Conservation (phyloP, 1,139 yeast species). For the Zygotorulaspora mrakii region DNA sequence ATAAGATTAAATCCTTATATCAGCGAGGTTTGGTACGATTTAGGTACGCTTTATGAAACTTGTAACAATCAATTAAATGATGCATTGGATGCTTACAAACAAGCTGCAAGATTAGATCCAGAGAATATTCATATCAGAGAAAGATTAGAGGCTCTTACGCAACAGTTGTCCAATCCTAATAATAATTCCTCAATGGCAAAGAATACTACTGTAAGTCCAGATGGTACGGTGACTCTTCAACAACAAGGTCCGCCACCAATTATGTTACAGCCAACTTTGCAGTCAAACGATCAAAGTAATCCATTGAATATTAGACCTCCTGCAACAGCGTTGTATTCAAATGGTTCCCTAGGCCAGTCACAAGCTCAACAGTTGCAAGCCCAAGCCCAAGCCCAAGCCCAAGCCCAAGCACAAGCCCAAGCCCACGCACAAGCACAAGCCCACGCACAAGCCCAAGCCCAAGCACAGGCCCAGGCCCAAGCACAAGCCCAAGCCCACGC, state of each 20-base stretch:
- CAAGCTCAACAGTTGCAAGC: constrained; percentile 8
- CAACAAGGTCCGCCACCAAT: constrained; percentile 28
- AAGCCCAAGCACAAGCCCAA: constrained; percentile 9
- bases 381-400: constrained; percentile 18
- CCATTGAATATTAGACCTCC: constrained; percentile 33
- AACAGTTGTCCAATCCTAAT: constrained; percentile 35
- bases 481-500: constrained; percentile 5
- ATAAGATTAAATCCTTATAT: constrained; percentile 92
- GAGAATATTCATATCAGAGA: constrained; percentile 91
- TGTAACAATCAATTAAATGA: constrained; percentile 94
- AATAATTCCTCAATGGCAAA: constrained; percentile 14
- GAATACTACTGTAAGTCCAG: constrained; percentile 31
- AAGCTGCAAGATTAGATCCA: constrained; percentile 94
- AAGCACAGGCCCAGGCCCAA: constrained; percentile 4
- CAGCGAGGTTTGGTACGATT: constrained; percentile 97
- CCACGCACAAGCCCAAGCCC: constrained; percentile 9
- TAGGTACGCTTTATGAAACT: constrained; percentile 93
- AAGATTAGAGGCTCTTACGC: constrained; percentile 78
- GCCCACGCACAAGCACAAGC: constrained; percentile 16
- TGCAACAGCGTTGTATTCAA: constrained; percentile 21
- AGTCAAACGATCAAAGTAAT: constrained; percentile 31
- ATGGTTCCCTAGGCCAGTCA: constrained; percentile 24
- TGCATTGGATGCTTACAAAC: constrained; percentile 93
- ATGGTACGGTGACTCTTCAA: constrained; percentile 27
- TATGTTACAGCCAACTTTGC: constrained; percentile 35